Base-by-base conservation (phyloP, 2,329 filamentous ascomycete genomes). In the Penicillium sp. region DNA sequence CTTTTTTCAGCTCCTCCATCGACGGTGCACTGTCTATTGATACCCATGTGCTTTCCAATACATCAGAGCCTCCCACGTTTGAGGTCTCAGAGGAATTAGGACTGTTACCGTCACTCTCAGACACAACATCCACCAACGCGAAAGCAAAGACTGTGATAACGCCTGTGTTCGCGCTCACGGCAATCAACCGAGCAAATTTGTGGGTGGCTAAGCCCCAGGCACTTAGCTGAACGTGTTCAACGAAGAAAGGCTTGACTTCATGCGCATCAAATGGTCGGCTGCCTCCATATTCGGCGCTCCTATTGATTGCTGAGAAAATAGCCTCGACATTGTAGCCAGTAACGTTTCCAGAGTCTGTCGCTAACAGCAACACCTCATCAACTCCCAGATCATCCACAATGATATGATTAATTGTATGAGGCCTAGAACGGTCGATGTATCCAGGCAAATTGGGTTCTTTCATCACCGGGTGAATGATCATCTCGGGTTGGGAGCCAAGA, bases 141-240 rank as follows among this genome's bases (percentile, higher is more conserved):
- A 85, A 84, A 15, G 84, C 83, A 65, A 85, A 83, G 0, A 89
- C 78, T 3, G 79, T 82, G 29, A 89, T 81, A 17, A 77, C 68
- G 23, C 80, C 78, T 0, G 82, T 83, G 70, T 99, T 99, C 0
- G 90, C 87, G 66, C 89, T 90, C 39, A 96, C 88, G 0, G 93
- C 94, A 61, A 99, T 89, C 60, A 97, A 79, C 0, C 93, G 86
- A n/a, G 90, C 91, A 61, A 87, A 79, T 60, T 85, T 82, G 72
- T 97, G 93, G 12, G 96, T 82, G 8, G 91, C 89, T 48, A 96
- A 75, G 0, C 93, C 94, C 94, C 94, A 99, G 2, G 93, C 93
- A 59, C 90, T 93, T 25, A 76, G 78, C 1, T 85, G 84, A 2
- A 96, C 91, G 69, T 89, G 92, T 38, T 89, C 84, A 58, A 86